Conservation (phyloP, 768 basidiomycete species). For the Xerocomellus chrysenteron region DNA sequence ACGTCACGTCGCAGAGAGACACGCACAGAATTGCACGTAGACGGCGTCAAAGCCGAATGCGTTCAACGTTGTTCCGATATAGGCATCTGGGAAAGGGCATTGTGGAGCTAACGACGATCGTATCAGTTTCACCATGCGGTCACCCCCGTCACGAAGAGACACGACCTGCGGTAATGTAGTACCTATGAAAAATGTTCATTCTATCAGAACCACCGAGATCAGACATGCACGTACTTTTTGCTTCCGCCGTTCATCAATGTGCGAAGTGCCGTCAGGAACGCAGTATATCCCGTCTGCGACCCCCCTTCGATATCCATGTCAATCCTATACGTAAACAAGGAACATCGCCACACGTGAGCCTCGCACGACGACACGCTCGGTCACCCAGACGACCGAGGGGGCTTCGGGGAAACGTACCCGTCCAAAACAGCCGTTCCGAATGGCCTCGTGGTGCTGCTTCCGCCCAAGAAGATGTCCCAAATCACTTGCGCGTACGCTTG, state of each 20-base stretch:
- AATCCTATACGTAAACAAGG: slow-evolving; percentile 20
- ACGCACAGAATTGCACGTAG: slow-evolving; percentile 49
- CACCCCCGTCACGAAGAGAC: neutral
- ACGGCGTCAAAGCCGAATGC: slow-evolving; percentile 47
- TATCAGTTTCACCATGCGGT: slow-evolving; percentile 3
- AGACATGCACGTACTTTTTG: slow-evolving; percentile 22
- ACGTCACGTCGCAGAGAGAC: neutral
- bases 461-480: slow-evolving; percentile 69
- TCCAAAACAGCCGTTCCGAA: slow-evolving; percentile 73
- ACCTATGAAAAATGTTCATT: slow-evolving; percentile 24
- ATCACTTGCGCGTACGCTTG: slow-evolving; percentile 60
- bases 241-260: slow-evolving; percentile 28
- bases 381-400: slow-evolving; percentile 7
- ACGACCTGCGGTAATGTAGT: slow-evolving; percentile 44
- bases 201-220: neutral
- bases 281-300: slow-evolving; percentile 25
- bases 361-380: neutral
- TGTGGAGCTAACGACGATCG: slow-evolving; percentile 32
- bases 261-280: slow-evolving; percentile 31
- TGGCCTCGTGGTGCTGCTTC: slow-evolving; percentile 58
- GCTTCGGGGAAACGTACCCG: slow-evolving; percentile 42
- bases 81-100: slow-evolving; percentile 49
- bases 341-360: neutral
- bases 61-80: slow-evolving; percentile 42
- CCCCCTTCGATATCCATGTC: slow-evolving; percentile 54